phyloP scores from a whole-genome alignment of 2,329 filamentous ascomycete species.

The Ophiostoma sp. region DNA sequence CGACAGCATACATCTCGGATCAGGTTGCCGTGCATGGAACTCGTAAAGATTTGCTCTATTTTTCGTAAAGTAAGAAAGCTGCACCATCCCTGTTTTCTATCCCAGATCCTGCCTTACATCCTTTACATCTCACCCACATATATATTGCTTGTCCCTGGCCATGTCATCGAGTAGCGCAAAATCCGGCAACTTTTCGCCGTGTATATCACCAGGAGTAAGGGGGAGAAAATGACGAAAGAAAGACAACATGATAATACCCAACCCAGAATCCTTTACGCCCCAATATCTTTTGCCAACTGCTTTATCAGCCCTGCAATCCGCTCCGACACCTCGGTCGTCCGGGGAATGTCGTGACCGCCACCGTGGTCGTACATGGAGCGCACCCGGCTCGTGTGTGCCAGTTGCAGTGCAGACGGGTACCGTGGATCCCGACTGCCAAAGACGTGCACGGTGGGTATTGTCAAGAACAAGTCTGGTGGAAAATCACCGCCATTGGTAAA shows the following conservation, averaged over 20 bases:
- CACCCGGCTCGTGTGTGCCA: constrained; percentile 39
- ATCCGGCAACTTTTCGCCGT: constrained; percentile 2
- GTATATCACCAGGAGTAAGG: neutral
- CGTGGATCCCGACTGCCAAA: constrained; percentile 42
- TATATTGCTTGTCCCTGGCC: neutral
- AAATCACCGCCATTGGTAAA: constrained; percentile 35
- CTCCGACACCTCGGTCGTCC: constrained; percentile 38
- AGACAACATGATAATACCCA: neutral
- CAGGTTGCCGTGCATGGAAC: neutral
- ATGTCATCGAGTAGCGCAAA: constrained; percentile 4
- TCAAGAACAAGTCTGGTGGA: constrained; percentile 36
- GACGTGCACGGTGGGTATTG: constrained; percentile 41
- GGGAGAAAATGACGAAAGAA: neutral
- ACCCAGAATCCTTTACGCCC: neutral
- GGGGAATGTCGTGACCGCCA: constrained; percentile 43
- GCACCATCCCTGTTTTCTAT: neutral
- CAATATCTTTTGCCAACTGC: constrained; percentile 29
- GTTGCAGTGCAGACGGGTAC: constrained; percentile 40
- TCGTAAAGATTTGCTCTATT: constrained; percentile 7
- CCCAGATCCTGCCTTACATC: neutral
- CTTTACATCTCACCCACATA: neutral
- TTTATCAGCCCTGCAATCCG: constrained; percentile 37
- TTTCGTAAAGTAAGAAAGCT: neutral
- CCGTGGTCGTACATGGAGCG: constrained; percentile 40
- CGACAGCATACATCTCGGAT: neutral